These are phyloP conservation scores for Coccomyxa sp. DNA, from an alignment of 139 green algal species.

Conservation along the genomic window DNA sequence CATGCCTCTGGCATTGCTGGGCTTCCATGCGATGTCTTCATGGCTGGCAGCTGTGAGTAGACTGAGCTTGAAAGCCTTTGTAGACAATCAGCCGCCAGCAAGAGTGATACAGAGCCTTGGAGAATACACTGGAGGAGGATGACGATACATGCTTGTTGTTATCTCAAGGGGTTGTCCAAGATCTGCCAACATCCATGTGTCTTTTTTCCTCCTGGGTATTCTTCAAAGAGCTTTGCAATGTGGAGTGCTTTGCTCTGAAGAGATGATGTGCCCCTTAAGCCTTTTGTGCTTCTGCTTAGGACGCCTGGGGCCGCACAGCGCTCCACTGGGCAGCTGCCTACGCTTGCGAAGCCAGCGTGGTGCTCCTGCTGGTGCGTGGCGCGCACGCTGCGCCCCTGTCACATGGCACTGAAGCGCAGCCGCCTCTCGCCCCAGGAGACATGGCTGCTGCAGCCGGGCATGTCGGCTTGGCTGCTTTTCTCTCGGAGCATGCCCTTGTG, in stretches of 20 bases:
- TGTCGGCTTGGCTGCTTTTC: constrained; percentile 5
- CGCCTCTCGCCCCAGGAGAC: neutral
- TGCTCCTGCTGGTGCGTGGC: constrained; percentile 1
- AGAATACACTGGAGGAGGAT: neutral
- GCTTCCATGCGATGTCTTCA: too few relatives aligned
- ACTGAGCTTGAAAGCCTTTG: too few relatives aligned
- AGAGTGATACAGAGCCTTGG: too few relatives aligned
- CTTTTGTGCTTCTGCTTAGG: neutral
- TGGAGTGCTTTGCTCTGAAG: too few relatives aligned
- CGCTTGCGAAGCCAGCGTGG: constrained; percentile 4
- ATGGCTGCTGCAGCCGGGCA: constrained; percentile 4
- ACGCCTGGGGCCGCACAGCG: constrained; percentile 3
- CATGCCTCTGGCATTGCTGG: too few relatives aligned
- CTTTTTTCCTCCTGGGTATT: too few relatives aligned
- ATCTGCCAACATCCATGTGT: too few relatives aligned
- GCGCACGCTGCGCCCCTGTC: neutral
- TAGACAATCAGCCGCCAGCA: too few relatives aligned
- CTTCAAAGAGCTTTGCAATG: too few relatives aligned
- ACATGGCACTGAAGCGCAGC: neutral
- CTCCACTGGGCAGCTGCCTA: constrained; percentile 16
- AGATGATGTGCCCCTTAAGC: neutral
- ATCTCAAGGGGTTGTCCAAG: too few relatives aligned
- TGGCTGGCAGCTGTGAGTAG: too few relatives aligned
- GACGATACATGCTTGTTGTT: neutral
- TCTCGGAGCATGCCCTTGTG: neutral